These are phyloP conservation scores for Ascochyta clinopodiicola DNA, from an alignment of 2,329 filamentous ascomycete species.

Conservation along the genomic window DNA sequence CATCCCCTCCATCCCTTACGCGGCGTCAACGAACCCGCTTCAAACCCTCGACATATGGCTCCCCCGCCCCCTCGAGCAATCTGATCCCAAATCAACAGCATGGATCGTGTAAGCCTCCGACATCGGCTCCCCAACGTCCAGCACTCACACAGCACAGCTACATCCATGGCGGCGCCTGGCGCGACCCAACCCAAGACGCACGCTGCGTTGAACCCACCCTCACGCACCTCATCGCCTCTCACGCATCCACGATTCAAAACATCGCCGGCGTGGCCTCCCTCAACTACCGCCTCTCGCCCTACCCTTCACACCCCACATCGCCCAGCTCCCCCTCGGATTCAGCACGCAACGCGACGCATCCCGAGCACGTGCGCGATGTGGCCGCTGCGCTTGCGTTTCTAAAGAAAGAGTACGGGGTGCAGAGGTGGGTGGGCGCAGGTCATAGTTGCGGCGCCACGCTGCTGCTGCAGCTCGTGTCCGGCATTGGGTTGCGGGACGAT, in stretches of 20 bases:
- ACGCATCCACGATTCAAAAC: constrained; percentile 11
- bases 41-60: constrained; percentile 55
- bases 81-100: constrained; percentile 23
- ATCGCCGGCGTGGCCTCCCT: constrained; percentile 69
- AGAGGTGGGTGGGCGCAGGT: constrained; percentile 63
- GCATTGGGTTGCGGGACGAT: constrained; percentile 21
- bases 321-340: constrained; percentile 57
- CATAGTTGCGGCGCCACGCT: constrained; percentile 71
- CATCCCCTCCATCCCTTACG: constrained; percentile 38
- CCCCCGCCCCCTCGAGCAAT: constrained; percentile 38
- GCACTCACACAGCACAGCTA: constrained; percentile 39
- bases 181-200: constrained; percentile 52
- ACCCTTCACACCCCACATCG: constrained; percentile 51
- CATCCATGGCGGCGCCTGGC: constrained; percentile 60
- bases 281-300: constrained; percentile 68
- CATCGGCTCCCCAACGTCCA: background rate
- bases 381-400: constrained; percentile 60
- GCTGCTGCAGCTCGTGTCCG: constrained; percentile 60
- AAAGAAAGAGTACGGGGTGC: constrained; percentile 54
- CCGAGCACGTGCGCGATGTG: constrained; percentile 67
- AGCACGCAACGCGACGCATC: constrained; percentile 60
- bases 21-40: constrained; percentile 34
- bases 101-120: constrained; percentile 46
- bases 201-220: constrained; percentile 47
- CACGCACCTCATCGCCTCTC: constrained; percentile 41